Conservation (phyloP, 805 yeast species). For the Metschnikowia borealis region DNA sequence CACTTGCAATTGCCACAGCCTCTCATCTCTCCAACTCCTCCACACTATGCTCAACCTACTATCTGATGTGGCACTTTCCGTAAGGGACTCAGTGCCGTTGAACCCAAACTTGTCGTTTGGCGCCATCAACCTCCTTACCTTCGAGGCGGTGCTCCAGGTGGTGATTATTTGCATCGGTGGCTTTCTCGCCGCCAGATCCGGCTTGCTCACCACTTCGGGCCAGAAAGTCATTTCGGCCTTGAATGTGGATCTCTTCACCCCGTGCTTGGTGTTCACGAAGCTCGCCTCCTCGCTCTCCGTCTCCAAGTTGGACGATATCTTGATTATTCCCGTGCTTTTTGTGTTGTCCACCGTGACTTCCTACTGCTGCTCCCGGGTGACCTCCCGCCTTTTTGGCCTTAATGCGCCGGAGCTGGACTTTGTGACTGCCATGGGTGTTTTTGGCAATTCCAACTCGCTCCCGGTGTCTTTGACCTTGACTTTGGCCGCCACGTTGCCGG, state of each 20-base stretch:
- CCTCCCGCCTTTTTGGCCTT: constrained; percentile 51
- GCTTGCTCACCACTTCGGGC: constrained; percentile 64
- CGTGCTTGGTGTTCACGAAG: constrained; percentile 88
- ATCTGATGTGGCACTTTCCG: constrained; percentile 1
- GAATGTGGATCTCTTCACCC: constrained; percentile 91
- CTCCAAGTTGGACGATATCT: constrained; percentile 72
- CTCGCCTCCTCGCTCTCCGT: constrained; percentile 63
- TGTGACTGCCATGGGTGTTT: constrained; percentile 95
- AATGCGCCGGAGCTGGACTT: constrained; percentile 79
- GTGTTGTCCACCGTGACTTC: constrained; percentile 81
- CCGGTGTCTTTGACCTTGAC: constrained; percentile 90
- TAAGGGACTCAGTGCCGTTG: constrained; percentile 4
- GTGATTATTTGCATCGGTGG: constrained; percentile 85
- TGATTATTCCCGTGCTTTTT: constrained; percentile 79
- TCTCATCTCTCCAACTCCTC: not conserved
- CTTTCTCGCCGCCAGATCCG: constrained; percentile 72
- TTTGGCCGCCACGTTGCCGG: constrained; percentile 70
- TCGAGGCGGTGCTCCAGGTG: constrained; percentile 89
- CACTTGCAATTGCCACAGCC: not conserved
- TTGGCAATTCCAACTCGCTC: constrained; percentile 91
- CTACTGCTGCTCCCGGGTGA: constrained; percentile 53
- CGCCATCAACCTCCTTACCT: constrained; percentile 62
- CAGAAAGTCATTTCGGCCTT: constrained; percentile 73
- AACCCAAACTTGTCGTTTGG: constrained; percentile 32
- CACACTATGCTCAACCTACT: constrained; percentile 7